A percentile compares a stretch with the other conserved stretches of the same genome.
Evolutionary conservation across 1,139 yeast species (phyloP).

Genomic region (Suhomyces chickasaworum): DNA sequence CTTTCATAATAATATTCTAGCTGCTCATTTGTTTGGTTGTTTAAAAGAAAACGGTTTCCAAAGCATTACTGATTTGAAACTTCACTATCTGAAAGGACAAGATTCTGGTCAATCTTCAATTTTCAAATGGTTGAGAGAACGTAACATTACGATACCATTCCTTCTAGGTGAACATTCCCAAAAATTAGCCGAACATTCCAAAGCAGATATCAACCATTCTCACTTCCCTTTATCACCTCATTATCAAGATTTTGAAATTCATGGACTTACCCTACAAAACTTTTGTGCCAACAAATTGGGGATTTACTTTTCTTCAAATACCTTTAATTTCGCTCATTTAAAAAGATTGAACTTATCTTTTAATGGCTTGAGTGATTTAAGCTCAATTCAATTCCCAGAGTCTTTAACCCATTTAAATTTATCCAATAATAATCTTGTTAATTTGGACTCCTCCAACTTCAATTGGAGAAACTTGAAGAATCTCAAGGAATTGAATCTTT

Average conservation of each 20-base stretch:
- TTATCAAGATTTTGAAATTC: conserved; percentile 1
- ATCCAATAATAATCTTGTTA: conserved; percentile 26
- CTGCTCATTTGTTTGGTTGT: conserved; percentile 13
- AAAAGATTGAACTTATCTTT: conserved; percentile 26
- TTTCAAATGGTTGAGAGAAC: background rate
- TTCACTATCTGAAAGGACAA: conserved; percentile 2
- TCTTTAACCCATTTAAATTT: conserved; percentile 21
- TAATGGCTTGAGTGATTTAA: conserved; percentile 22
- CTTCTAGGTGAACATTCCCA: background rate
- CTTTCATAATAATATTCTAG: conserved; percentile 10
- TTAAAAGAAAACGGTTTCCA: conserved; percentile 7
- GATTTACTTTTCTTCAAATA: conserved; percentile 3
- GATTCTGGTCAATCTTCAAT: background rate
- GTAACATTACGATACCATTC: background rate
- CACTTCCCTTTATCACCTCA: background rate
- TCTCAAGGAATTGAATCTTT: conserved; percentile 25
- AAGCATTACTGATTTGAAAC: conserved; percentile 3
- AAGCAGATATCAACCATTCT: background rate
- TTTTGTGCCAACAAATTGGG: background rate
- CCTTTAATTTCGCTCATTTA: conserved; percentile 1
- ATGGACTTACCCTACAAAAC: conserved; percentile 7
- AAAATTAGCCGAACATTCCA: background rate
- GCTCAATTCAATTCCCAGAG: conserved; percentile 13
- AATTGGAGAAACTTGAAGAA: conserved; percentile 11
- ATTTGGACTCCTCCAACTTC: conserved; percentile 15